Evolutionary conservation across 2,329 filamentous ascomycete species (phyloP), one percentile per base, ranked within the genome.

Genomic region (Escovopsis weberi): DNA sequence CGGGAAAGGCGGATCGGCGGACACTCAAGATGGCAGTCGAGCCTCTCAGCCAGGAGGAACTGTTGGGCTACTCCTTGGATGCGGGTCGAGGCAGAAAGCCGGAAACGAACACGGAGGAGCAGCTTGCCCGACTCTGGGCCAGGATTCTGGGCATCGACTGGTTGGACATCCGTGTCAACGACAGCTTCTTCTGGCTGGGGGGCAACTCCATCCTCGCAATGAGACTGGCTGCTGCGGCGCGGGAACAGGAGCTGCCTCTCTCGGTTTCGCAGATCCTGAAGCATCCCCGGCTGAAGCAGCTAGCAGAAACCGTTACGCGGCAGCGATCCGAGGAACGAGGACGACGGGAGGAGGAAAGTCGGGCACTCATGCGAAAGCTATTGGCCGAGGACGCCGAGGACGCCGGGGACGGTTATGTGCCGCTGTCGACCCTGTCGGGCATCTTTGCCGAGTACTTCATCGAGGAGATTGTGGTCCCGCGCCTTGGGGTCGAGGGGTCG

Each of bases 131-230:
- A n/a, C 38, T 46, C 15, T 46, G 44, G 44, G 44, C 42, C 1
- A 41, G 44, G 30, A n/a, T 41, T 4, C 42, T 46, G 3, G 44
- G 37, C 11, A 44, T 23, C 4, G 23, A 23, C 6, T 4, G 4
- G 23, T 32, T 32, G 28, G 28, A 11, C 28, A 32, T 44, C 12
- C 8, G 42, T 19, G 38, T 12, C 9, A 39, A 44, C n/a, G 44
- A 61, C 45, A 58, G 56, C 50, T 67, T 67, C 53, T 62, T 67
- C 49, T 54, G 53, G 0, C 54, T 66, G 1, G 64, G 64, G 1
- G 64, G 66, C 7, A 64, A 69, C 51, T 69, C 66, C 0, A 55
- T 69, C 6, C 33, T 33, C 5, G 34, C 44, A 1, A 46, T 46
- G 12, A 42, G 39, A 18, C 33, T 46, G 2, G 42, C 42, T 10